Percentiles rank a stretch among this genome's conserved stretches.
Evolutionary conservation across 148 eudicot species (phyloP).

Genomic region (Rhododendron griersonianum): DNA sequence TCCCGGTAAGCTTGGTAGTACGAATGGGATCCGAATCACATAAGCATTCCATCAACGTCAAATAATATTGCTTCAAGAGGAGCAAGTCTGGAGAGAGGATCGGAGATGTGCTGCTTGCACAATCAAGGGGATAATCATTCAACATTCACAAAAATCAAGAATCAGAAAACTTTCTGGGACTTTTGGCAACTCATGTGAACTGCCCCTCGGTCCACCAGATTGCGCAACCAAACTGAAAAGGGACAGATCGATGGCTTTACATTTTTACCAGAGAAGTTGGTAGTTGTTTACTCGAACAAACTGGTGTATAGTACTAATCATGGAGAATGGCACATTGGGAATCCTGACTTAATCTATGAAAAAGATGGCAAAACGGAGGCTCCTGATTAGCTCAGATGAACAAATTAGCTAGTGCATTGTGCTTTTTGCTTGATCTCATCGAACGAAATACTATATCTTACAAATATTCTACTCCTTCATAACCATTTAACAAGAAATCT

Average conservation of each 20-base stretch:
- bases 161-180: not conserved
- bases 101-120: constrained; percentile 32
- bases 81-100: constrained; percentile 42
- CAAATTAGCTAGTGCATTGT: not conserved
- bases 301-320: not conserved
- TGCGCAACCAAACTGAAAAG: not conserved
- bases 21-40: constrained; percentile 92
- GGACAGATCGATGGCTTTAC: not conserved
- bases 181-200: not conserved
- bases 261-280: too few species aligned
- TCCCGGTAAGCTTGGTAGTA: constrained; percentile 64
- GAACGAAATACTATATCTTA: not conserved
- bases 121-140: constrained; percentile 11
- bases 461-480: not conserved
- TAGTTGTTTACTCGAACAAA: not conserved
- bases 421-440: not conserved
- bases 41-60: constrained; percentile 86
- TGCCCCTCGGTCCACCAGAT: not conserved
- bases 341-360: too few species aligned
- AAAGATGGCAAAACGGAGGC: not conserved
- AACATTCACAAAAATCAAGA: not conserved
- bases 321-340: too few species aligned
- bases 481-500: not conserved
- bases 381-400: not conserved
- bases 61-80: constrained; percentile 84